These are phyloP conservation scores for Phytophthora nicotianae DNA, from an alignment of 352 stramenopile species.

Conservation along the genomic window DNA sequence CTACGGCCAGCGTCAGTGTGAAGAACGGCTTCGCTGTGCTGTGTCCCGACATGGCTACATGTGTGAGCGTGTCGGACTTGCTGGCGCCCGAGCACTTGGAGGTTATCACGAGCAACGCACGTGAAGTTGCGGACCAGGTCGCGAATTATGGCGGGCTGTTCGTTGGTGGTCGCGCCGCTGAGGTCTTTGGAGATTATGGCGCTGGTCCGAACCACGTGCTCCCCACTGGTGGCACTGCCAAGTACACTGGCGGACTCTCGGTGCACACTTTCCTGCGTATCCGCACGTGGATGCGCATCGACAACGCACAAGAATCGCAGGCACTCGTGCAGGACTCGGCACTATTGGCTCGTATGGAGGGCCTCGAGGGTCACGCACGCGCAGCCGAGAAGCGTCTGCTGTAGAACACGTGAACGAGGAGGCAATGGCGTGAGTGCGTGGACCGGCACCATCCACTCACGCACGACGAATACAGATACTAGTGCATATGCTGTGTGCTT, in stretches of 20 bases:
- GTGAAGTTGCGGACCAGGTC: conserved; percentile 82
- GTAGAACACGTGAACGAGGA: conserved; percentile 32
- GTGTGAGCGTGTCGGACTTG: conserved; percentile 87
- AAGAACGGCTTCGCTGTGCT: conserved; percentile 83
- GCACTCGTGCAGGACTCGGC: conserved; percentile 94
- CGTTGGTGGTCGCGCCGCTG: conserved; percentile 93
- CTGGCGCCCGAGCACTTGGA: conserved; percentile 90
- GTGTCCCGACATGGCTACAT: conserved; percentile 68
- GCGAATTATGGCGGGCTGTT: conserved; percentile 94
- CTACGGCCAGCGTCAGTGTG: conserved; percentile 69
- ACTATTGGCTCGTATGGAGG: conserved; percentile 92
- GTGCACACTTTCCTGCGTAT: conserved; percentile 99
- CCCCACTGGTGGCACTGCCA: conserved; percentile 95
- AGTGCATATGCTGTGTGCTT: conserved; percentile 20
- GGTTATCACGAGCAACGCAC: conserved; percentile 90
- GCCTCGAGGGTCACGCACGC: conserved; percentile 81
- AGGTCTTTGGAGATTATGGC: conserved; percentile 98
- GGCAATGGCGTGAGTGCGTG: not conserved
- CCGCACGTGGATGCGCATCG: conserved; percentile 98
- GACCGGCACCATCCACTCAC: conserved; percentile 16
- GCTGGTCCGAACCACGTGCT: conserved; percentile 99
- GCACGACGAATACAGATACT: conserved; percentile 36
- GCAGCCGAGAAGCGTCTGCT: conserved; percentile 82
- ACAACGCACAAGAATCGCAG: conserved; percentile 85
- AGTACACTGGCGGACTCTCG: conserved; percentile 97